These are phyloP conservation scores for Pseudogymnoascus sp. DNA, from an alignment of 2,329 filamentous ascomycete species.

Conservation along the genomic window DNA sequence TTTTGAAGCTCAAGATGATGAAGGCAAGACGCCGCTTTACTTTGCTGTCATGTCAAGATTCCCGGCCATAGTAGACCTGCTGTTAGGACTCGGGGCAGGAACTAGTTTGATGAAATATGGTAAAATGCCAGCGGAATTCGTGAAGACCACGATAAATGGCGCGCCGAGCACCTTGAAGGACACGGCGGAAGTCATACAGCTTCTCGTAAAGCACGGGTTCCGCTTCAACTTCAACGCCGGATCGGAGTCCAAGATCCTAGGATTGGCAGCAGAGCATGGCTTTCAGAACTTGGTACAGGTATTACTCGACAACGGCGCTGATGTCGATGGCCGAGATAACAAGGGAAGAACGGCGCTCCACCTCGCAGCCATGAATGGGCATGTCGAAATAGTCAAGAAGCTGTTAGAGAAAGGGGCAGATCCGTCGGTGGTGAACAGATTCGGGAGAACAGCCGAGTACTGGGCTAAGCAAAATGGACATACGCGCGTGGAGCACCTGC, in stretches of 20 bases:
- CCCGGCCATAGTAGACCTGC: neutral
- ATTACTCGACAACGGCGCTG: neutral
- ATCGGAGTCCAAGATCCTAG: neutral
- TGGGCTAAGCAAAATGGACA: neutral
- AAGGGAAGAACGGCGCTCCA: neutral
- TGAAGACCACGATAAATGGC: neutral
- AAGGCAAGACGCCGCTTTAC: neutral
- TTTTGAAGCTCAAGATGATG: neutral
- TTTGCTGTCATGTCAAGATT: neutral
- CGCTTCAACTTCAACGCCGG: neutral
- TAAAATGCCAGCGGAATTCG: neutral
- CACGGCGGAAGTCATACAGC: neutral
- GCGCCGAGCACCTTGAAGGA: neutral
- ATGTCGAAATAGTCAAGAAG: neutral
- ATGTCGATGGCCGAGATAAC: neutral
- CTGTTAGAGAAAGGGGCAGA: neutral
- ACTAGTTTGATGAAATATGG: neutral
- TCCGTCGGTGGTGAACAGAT: neutral
- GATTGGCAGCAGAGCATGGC: neutral
- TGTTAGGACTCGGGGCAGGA: neutral
- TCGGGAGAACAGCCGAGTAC: neutral
- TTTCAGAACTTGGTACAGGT: neutral
- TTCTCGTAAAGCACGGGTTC: neutral
- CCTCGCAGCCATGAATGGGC: neutral
- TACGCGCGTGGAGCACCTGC: neutral